Base-by-base conservation (phyloP, 208 protist genomes). In the Leptomonas pyrrhocoris region DNA sequence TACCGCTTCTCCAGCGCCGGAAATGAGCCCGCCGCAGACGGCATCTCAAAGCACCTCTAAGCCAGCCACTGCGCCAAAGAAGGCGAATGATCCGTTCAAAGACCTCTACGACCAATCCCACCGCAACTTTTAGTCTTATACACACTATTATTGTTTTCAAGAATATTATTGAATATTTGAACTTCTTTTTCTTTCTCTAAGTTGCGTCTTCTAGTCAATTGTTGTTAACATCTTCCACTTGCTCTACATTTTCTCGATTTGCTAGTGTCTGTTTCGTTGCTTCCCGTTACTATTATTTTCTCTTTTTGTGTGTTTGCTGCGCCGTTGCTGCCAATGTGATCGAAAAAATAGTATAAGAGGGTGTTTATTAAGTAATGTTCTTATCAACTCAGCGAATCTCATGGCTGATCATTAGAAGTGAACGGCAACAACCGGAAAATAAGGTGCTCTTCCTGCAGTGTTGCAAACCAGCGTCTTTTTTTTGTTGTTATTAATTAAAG, bases 11-110 rank as follows among this genome's bases (percentile, higher is more conserved):
- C 51, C 56, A 11, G n/a, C 50, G 27, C 49, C 57, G 31, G 19
- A 36, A n/a, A 3, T 27, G 27, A 49, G 36, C 38, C 23, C 42
- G 16, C 27, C 11, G 42, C 58, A 30, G 43, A 23, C 16, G 7
- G 11, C 18, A 12, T 49, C 38, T 49, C 42, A 64, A 16, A 40
- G 4, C 18, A 8, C 12, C 2, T 13, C 58, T 11, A 64, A 51
- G 46, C 43, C 45, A 36, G 28, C 54, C 8, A 25, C 27, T 30
- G 28, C 49, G 13, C n/a, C 66, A 11, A 63, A 76, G 59, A 81
- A 75, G 15, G 28, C 62, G 19, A 53, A 43, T 3, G 77, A 89
- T 59, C 69, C 77, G n/a, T 89, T 89, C 59, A 89, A 85, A 45
- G 57, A 75, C n/a, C 42, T 89, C 38, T 89, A 75, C 46, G 27